Base-by-base conservation (phyloP, 2,329 filamentous ascomycete species). In the Fusarium algeriense region DNA sequence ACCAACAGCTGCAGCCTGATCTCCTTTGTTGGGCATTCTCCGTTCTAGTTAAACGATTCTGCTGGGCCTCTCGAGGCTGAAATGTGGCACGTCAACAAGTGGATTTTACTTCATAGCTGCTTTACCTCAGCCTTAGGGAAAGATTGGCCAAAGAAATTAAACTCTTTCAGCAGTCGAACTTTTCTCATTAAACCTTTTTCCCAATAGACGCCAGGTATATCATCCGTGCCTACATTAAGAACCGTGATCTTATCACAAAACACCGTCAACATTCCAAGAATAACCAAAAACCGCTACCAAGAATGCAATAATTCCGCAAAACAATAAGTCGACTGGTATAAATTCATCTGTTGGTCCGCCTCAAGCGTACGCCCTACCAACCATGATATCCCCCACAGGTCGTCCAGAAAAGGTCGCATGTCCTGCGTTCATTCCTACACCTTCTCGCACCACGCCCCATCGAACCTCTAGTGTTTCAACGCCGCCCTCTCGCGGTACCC, bases 361-460 rank as follows among this genome's bases (percentile, higher is more conserved):
- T 58, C 38, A 57, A 60, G 76, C 75, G 30, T 78, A 78, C 32
- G 75, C 70, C 56, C 74, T 77, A 54, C 73, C 76, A 34, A 74
- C 76, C 44, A 64, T 67, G 43, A 78, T 65, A 52, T 75, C 70
- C 23, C 75, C 75, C 6, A 78, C 77, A 56, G 74, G 70, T 38
- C 78, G 77, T 10, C 79, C 80, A 28, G 83, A 83, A 69, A 85
- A 87, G 6, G 81, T 81, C 60, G 83, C 84, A 41, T 85, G 83
- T 14, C 83, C 82, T 38, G 82, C 79, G 34, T 79, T 76, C 64
- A 79, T 78, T 15, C 80, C 82, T 4, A 76, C 69, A 8, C 80
- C 80, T 56, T 83, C 81, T 32, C 79, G 75, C 35, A 86, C 81
- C 35, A 85, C 83, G 5, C 86, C 85, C 84, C 84, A 88, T 32